phyloP scores from a whole-genome alignment of 2,329 filamentous ascomycete species.

The Fusarium drepaniforme region DNA sequence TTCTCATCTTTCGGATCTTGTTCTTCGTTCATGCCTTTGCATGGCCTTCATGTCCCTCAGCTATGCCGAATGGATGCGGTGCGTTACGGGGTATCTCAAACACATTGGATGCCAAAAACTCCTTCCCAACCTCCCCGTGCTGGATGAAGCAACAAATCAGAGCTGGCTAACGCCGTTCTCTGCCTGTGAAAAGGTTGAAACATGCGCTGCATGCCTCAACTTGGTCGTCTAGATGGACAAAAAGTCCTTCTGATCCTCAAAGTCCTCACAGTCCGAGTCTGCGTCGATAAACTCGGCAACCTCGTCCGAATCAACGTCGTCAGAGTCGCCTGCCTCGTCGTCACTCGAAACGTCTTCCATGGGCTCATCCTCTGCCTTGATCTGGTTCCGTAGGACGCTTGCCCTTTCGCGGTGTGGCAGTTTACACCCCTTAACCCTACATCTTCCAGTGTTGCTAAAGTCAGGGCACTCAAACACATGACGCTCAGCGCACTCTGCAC shows the following conservation, averaged over 20 bases:
- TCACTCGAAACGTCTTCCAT: conserved; percentile 83
- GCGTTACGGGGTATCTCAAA: conserved; percentile 40
- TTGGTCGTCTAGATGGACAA: conserved; percentile 56
- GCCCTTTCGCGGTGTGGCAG: conserved; percentile 90
- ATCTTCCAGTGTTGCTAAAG: conserved; percentile 90
- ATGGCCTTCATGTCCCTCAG: conserved; percentile 22
- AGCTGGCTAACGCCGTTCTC: conserved; percentile 8
- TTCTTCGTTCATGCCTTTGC: conserved; percentile 20
- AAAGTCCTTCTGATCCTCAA: conserved; percentile 70
- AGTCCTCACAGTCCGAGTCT: conserved; percentile 66
- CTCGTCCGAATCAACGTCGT: conserved; percentile 84
- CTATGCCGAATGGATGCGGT: conserved; percentile 12
- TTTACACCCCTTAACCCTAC: conserved; percentile 84
- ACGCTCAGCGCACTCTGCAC: conserved; percentile 80
- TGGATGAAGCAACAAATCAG: conserved; percentile 29
- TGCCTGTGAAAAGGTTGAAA: conserved; percentile 7
- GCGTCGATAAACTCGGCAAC: conserved; percentile 74
- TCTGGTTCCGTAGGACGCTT: conserved; percentile 79
- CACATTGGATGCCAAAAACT: conserved; percentile 26
- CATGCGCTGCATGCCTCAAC: neutral
- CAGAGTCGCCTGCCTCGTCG: conserved; percentile 77
- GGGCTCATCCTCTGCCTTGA: conserved; percentile 66
- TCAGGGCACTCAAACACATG: conserved; percentile 96
- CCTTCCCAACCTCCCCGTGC: conserved; percentile 34
- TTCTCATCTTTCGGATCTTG: conserved; percentile 23